phyloP scores from a whole-genome alignment of 176 grass and related monocot species.

The Carex pumila region DNA sequence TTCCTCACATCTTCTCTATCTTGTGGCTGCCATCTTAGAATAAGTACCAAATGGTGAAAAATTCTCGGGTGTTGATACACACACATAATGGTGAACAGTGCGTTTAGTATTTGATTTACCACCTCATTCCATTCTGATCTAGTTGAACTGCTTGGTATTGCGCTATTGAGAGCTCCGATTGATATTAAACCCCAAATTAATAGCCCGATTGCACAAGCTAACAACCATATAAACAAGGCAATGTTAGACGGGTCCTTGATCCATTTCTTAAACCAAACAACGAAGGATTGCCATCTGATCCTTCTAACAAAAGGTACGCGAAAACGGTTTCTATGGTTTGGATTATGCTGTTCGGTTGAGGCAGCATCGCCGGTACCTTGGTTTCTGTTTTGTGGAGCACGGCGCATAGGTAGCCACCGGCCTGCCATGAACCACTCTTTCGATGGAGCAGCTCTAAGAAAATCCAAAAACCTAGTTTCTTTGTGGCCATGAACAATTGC shows the following conservation, averaged over 20 bases:
- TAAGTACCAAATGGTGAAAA: constrained; percentile 69
- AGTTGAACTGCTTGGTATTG: constrained; percentile 45
- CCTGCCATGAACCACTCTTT: constrained; percentile 77
- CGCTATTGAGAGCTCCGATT: constrained; percentile 56
- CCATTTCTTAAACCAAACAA: constrained; percentile 59
- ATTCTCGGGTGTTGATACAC: constrained; percentile 85
- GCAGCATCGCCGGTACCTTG: neutral
- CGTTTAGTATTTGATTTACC: constrained; percentile 90
- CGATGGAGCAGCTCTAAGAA: constrained; percentile 66
- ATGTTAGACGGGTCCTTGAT: constrained; percentile 65
- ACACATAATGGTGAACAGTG: constrained; percentile 96
- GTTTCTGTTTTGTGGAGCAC: neutral
- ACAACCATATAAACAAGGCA: constrained; percentile 63
- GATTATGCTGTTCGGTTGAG: neutral
- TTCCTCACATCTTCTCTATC: constrained; percentile 40
- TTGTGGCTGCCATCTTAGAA: constrained; percentile 51
- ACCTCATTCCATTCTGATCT: constrained; percentile 76
- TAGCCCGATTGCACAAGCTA: constrained; percentile 44
- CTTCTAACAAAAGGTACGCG: constrained; percentile 69
- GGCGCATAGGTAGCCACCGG: constrained; percentile 29
- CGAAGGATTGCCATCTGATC: constrained; percentile 51
- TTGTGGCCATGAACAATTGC: constrained; percentile 21
- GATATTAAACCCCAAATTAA: constrained; percentile 52
- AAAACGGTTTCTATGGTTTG: constrained; percentile 25
- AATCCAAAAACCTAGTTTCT: constrained; percentile 61